Evolutionary conservation across 2,329 filamentous ascomycete genomes (phyloP).

Genomic region (Aspergillus carbonarius): DNA sequence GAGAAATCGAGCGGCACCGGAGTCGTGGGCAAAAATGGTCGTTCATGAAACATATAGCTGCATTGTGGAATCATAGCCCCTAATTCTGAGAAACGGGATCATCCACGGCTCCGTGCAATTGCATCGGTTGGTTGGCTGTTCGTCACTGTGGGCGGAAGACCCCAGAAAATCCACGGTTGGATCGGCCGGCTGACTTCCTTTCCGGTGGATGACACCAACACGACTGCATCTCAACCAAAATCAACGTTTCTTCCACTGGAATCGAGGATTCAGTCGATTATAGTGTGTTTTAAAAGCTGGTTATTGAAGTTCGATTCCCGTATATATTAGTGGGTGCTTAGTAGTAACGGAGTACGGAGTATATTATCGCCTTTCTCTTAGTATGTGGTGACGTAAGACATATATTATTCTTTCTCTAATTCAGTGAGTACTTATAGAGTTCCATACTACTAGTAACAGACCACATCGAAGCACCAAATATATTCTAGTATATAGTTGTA

Average conservation of each 20-base stretch:
- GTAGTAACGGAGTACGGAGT: too few species aligned
- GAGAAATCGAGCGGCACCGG: background rate
- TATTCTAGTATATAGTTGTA: too few species aligned
- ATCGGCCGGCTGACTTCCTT: constrained; percentile 15
- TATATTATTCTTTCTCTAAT: too few species aligned
- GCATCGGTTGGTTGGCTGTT: background rate
- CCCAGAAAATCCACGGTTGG: constrained; percentile 12
- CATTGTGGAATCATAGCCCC: background rate
- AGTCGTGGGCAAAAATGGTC: background rate
- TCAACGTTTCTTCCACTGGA: background rate
- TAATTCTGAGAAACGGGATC: background rate
- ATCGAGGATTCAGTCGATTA: background rate
- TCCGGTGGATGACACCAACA: constrained; percentile 11
- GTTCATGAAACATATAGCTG: background rate
- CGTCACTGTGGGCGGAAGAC: background rate
- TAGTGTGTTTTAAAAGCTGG: background rate
- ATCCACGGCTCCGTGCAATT: background rate
- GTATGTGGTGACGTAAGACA: too few species aligned
- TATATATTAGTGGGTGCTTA: too few species aligned
- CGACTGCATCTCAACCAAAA: background rate
- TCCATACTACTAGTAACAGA: too few species aligned
- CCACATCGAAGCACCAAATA: too few species aligned
- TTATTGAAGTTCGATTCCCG: too few species aligned
- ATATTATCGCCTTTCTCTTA: too few species aligned
- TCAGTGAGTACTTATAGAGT: too few species aligned